Evolutionary conservation across 768 basidiomycete genomes (phyloP).

Genomic region (Boletus rubropictus): DNA sequence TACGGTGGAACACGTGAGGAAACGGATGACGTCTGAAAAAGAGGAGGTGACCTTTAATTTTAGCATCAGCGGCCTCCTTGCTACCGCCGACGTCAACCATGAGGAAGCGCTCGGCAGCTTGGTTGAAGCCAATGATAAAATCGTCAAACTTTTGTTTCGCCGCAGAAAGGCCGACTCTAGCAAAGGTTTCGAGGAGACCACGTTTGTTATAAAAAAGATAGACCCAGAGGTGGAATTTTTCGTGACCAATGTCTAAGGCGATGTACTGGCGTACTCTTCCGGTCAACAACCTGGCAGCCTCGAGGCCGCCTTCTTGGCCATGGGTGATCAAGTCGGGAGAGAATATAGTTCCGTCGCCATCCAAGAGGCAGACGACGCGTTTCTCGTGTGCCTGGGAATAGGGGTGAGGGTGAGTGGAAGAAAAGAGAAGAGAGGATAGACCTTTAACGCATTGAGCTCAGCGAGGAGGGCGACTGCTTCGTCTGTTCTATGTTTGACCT

Average conservation of each 20-base stretch:
- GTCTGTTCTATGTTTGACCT: conserved; percentile 14
- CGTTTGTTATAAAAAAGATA: conserved; percentile 61
- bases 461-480: conserved; percentile 12
- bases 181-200: conserved; percentile 50
- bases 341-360: conserved; percentile 64
- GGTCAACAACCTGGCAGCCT: conserved; percentile 46
- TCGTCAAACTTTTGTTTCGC: conserved; percentile 49
- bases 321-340: conserved; percentile 44
- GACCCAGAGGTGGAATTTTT: conserved; percentile 49
- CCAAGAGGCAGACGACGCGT: conserved; percentile 46
- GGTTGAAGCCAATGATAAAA: conserved; percentile 65
- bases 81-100: conserved; percentile 66
- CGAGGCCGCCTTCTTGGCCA: conserved; percentile 54
- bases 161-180: conserved; percentile 28
- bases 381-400: conserved; percentile 24
- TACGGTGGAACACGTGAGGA: conserved; percentile 14
- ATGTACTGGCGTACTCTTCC: conserved; percentile 26
- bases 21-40: not conserved
- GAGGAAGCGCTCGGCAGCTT: conserved; percentile 58
- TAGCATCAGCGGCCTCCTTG: conserved; percentile 72
- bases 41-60: conserved; percentile 56
- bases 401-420: not conserved
- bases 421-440: not conserved
- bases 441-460: conserved; percentile 28
- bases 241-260: conserved; percentile 17